Conservation (phyloP, 2,329 filamentous ascomycete species). For the Aureobasidium sp. region DNA sequence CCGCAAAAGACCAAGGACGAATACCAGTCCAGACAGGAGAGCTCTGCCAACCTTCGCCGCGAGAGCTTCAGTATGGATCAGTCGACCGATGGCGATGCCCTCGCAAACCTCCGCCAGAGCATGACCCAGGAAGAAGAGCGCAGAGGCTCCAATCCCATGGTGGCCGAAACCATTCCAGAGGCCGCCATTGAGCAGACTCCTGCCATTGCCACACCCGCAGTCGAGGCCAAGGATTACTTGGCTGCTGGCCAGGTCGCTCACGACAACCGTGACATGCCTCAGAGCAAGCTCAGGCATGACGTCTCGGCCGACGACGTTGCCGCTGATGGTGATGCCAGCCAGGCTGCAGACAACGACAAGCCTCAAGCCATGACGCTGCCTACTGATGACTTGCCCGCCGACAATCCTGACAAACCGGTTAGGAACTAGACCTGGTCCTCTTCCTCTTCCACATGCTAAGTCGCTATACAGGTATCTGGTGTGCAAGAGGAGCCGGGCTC, state of each 20-base stretch:
- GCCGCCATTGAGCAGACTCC: conserved; percentile 35
- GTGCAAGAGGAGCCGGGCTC: conserved; percentile 36
- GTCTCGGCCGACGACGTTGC: background rate
- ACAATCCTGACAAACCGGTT: conserved; percentile 39
- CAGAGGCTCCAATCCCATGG: conserved; percentile 31
- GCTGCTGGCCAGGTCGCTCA: conserved; percentile 20
- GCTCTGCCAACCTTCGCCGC: conserved; percentile 28
- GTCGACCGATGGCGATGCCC: conserved; percentile 28
- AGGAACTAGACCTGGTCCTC: background rate
- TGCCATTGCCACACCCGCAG: conserved; percentile 26
- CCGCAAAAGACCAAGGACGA: conserved; percentile 11
- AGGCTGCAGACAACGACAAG: background rate
- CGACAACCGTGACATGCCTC: conserved; percentile 8
- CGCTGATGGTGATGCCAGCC: background rate
- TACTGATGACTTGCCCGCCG: conserved; percentile 25
- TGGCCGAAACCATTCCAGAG: conserved; percentile 37
- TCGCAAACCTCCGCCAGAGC: conserved; percentile 34
- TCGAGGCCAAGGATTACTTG: conserved; percentile 24
- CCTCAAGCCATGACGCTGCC: conserved; percentile 15
- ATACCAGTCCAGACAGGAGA: conserved; percentile 11
- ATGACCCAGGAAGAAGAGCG: conserved; percentile 36
- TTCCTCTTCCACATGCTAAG: conserved; percentile 2
- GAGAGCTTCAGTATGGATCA: conserved; percentile 39
- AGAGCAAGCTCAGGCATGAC: conserved; percentile 11
- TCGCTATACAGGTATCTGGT: conserved; percentile 25